Percentiles rank a stretch among this genome's conserved stretches.
Conservation (phyloP, 177 flowering plant species). For the Tripterygium wilfordii region DNA sequence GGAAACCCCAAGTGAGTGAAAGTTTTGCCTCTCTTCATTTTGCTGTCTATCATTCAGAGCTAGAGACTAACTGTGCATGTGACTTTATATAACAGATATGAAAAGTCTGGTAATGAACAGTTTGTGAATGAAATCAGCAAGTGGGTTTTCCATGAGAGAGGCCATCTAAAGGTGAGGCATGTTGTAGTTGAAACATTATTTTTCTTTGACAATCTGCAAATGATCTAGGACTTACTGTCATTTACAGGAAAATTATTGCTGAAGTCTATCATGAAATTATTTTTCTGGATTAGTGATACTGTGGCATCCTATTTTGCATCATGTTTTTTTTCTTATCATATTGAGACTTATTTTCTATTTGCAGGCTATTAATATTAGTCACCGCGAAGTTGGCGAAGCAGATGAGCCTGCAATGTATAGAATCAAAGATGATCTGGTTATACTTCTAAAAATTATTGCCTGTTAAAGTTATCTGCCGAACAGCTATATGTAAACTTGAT, state of each 20-base stretch:
- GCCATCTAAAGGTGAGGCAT: constrained; percentile 80
- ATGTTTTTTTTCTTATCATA: not conserved
- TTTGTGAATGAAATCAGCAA: constrained; percentile 90
- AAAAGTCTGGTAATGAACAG: constrained; percentile 92
- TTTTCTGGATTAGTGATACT: not conserved
- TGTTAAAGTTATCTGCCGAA: not conserved
- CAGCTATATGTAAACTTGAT: too few species aligned
- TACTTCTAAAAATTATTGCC: not conserved
- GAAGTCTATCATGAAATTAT: not conserved
- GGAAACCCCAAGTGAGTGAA: constrained; percentile 75
- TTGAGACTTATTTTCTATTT: constrained; percentile 1
- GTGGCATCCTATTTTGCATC: not conserved
- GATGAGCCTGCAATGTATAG: constrained; percentile 87
- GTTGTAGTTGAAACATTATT: too few species aligned
- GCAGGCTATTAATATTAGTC: constrained; percentile 81
- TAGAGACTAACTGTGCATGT: not conserved
- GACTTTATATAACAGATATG: constrained; percentile 48
- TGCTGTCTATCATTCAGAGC: not conserved
- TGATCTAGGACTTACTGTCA: too few species aligned
- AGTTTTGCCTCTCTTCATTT: not conserved
- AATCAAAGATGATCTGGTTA: constrained; percentile 93
- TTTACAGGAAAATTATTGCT: not conserved
- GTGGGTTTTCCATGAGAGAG: constrained; percentile 99
- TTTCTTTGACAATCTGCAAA: too few species aligned
- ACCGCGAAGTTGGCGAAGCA: constrained; percentile 74